Evolutionary conservation across 2,329 filamentous ascomycete genomes (phyloP).

Genomic region (Macrophomina pseudophaseolina): DNA sequence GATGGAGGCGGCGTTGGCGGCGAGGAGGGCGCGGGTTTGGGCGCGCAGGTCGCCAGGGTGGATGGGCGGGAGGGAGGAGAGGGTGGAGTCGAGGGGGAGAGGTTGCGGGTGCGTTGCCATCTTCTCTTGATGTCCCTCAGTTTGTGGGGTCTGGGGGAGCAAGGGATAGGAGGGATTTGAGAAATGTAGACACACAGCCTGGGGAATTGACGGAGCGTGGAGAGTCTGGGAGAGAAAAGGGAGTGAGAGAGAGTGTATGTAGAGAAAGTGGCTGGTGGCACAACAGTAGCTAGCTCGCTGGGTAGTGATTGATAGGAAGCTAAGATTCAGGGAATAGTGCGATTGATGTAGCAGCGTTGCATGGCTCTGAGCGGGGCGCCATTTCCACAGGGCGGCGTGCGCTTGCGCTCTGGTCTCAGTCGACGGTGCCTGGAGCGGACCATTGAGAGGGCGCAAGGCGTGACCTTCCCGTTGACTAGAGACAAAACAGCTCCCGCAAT

Average conservation of each 20-base stretch:
- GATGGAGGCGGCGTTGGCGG: constrained; percentile 31
- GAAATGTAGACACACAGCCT: neutral
- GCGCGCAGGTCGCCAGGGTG: constrained; percentile 30
- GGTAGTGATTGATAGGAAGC: neutral
- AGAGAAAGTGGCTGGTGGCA: neutral
- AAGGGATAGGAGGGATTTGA: too few relatives aligned
- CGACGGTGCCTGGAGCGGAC: neutral
- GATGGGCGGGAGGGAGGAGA: constrained; percentile 31
- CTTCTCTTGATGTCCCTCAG: neutral
- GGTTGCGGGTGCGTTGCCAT: constrained; percentile 1
- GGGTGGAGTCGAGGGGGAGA: constrained; percentile 29
- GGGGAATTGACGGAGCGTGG: neutral
- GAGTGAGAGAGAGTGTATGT: neutral
- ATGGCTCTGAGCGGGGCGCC: constrained; percentile 2
- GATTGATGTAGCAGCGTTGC: constrained; percentile 6
- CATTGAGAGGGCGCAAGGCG: neutral
- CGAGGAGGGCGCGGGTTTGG: constrained; percentile 32
- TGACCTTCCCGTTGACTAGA: neutral
- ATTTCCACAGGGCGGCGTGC: neutral
- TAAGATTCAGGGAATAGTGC: neutral
- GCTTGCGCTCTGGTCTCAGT: neutral
- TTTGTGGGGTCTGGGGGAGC: neutral
- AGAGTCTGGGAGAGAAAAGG: neutral
- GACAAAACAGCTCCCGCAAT: neutral
- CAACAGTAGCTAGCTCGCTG: neutral